phyloP scores from a whole-genome alignment of 2,329 filamentous ascomycete species.

The Botryotinia calthae region DNA sequence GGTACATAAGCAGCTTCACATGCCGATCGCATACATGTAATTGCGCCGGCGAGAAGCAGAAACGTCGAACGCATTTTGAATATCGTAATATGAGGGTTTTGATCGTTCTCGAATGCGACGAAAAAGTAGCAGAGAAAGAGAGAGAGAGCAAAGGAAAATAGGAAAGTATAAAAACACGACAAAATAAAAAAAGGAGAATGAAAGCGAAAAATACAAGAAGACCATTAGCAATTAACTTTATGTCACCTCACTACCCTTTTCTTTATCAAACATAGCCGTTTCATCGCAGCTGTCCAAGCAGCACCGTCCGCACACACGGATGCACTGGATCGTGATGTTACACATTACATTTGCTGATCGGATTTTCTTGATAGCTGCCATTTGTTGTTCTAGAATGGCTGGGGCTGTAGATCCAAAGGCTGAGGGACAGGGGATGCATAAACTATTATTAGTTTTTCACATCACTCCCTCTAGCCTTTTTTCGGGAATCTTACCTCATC shows the following conservation, averaged over 20 bases:
- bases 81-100: background rate
- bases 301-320: background rate
- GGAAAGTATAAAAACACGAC: background rate
- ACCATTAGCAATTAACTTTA: background rate
- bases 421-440: background rate
- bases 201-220: background rate
- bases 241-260: background rate
- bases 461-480: background rate
- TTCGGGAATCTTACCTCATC: background rate
- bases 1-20: conserved; percentile 27
- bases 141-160: background rate
- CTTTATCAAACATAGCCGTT: background rate
- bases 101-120: background rate
- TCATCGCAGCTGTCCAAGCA: conserved; percentile 1
- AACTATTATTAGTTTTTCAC: background rate
- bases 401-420: background rate
- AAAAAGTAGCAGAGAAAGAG: background rate
- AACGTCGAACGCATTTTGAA: conserved; percentile 7
- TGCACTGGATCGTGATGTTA: background rate
- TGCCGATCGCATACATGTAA: background rate
- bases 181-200: background rate
- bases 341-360: background rate
- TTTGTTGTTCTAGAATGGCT: background rate
- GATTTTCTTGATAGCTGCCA: background rate
- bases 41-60: background rate